These are phyloP conservation scores for Fusarium sp. DNA, from an alignment of 2,329 filamentous ascomycete genomes.

Conservation along the genomic window DNA sequence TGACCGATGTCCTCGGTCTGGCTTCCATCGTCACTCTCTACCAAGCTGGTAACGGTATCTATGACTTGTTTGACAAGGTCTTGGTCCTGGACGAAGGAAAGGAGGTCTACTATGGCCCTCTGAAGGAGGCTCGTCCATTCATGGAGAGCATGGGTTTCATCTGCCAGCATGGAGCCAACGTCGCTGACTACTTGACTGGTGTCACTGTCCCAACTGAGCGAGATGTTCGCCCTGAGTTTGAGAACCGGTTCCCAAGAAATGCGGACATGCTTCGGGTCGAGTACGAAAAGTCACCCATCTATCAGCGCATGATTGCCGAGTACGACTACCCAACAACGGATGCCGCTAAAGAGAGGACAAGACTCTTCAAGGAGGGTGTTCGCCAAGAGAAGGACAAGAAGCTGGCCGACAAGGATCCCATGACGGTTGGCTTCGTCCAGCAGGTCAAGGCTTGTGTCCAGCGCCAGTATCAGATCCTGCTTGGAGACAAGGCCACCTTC, in stretches of 20 bases:
- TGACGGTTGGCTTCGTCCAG: constrained; percentile 65
- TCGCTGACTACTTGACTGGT: constrained; percentile 75
- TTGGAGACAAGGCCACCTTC: constrained; percentile 73
- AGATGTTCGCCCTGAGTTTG: constrained; percentile 61
- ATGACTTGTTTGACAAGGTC: constrained; percentile 77
- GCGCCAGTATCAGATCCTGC: constrained; percentile 74
- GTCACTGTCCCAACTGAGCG: constrained; percentile 77
- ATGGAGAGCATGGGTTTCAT: constrained; percentile 75
- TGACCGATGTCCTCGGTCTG: constrained; percentile 72
- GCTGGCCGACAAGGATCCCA: constrained; percentile 64
- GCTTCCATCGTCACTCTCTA: constrained; percentile 74
- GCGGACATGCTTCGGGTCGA: constrained; percentile 56
- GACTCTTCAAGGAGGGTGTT: constrained; percentile 66
- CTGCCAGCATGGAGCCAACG: constrained; percentile 71
- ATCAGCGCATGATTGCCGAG: constrained; percentile 63
- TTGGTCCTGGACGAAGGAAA: constrained; percentile 75
- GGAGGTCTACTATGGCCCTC: constrained; percentile 73
- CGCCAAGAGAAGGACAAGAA: constrained; percentile 65
- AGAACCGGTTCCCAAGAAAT: constrained; percentile 59
- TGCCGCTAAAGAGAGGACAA: constrained; percentile 61
- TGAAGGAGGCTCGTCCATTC: constrained; percentile 69
- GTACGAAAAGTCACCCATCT: constrained; percentile 66
- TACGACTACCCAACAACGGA: constrained; percentile 67
- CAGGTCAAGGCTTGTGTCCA: constrained; percentile 69
- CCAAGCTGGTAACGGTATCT: constrained; percentile 78